Conservation (phyloP, 2,329 filamentous ascomycete genomes). For the Pestalotiopsis sp. region DNA sequence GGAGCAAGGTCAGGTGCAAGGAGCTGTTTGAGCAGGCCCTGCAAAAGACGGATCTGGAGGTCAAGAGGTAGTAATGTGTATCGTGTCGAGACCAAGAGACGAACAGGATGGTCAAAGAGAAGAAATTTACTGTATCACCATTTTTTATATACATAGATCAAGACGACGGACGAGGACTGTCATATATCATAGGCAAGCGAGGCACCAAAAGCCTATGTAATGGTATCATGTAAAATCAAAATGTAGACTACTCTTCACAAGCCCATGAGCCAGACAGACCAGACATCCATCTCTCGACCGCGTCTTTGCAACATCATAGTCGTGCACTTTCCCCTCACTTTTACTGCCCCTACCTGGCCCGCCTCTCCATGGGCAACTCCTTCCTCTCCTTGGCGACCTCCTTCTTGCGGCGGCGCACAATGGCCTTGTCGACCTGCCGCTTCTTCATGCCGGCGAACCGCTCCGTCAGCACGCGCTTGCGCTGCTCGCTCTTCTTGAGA, state of each 20-base stretch:
- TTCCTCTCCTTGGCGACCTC: slow-evolving; percentile 81
- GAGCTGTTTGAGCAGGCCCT: slow-evolving; percentile 71
- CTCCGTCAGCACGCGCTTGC: slow-evolving; percentile 78
- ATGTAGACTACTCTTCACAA: not conserved
- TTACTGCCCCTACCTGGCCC: slow-evolving; percentile 27
- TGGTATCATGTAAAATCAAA: slow-evolving; percentile 6
- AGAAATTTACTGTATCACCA: not conserved
- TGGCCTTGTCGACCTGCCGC: slow-evolving; percentile 78
- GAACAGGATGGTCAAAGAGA: not conserved
- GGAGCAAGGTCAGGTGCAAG: slow-evolving; percentile 78
- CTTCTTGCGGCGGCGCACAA: slow-evolving; percentile 91
- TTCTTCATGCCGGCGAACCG: slow-evolving; percentile 82
- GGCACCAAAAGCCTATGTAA: not conserved
- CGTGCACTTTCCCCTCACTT: not conserved
- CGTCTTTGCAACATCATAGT: not conserved
- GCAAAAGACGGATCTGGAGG: slow-evolving; percentile 29
- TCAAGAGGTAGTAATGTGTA: slow-evolving; percentile 13
- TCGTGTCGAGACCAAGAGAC: not conserved
- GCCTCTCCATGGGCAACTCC: slow-evolving; percentile 60
- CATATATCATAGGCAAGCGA: not conserved
- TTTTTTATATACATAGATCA: not conserved
- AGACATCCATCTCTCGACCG: slow-evolving; percentile 21
- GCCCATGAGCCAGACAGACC: not conserved
- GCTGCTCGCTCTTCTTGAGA: slow-evolving; percentile 88
- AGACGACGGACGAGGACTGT: not conserved